A percentile compares a stretch with the other conserved stretches of the same genome.
phyloP scores from a whole-genome alignment of 2,329 filamentous ascomycete species.

The Rhynchosporium agropyri region DNA sequence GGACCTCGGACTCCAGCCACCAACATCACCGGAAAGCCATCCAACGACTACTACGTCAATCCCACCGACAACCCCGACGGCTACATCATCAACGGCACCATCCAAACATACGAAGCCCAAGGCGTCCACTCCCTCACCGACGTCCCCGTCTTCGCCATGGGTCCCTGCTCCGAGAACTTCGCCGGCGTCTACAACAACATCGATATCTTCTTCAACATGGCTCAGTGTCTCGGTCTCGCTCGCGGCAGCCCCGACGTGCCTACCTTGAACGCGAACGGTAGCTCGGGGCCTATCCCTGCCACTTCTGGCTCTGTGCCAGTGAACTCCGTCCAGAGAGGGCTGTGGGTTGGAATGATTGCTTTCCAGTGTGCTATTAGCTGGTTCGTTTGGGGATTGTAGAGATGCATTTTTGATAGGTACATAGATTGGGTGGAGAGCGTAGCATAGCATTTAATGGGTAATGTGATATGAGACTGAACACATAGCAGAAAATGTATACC shows the following conservation, averaged over 20 bases:
- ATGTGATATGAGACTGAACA: too few relatives aligned
- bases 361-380: conserved; percentile 32
- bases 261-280: conserved; percentile 5
- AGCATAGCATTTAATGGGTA: too few relatives aligned
- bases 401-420: background rate
- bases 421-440: too few relatives aligned
- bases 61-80: conserved; percentile 66
- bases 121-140: conserved; percentile 80
- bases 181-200: conserved; percentile 71
- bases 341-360: conserved; percentile 31
- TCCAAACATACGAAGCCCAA: conserved; percentile 63
- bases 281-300: conserved; percentile 1
- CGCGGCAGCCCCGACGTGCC: conserved; percentile 25
- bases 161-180: conserved; percentile 78
- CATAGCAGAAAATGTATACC: too few relatives aligned
- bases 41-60: conserved; percentile 67
- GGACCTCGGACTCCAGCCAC: conserved; percentile 65
- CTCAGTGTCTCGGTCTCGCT: conserved; percentile 37
- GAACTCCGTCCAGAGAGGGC: conserved; percentile 26
- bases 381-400: conserved; percentile 19
- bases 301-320: conserved; percentile 21
- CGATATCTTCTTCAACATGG: conserved; percentile 74
- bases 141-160: conserved; percentile 76
- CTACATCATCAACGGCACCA: conserved; percentile 75
- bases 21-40: conserved; percentile 53